Evolutionary conservation across 1,284 basidiomycete species (phyloP), one percentile per base, ranked within the genome.

Genomic region (Chalciporus sp.): DNA sequence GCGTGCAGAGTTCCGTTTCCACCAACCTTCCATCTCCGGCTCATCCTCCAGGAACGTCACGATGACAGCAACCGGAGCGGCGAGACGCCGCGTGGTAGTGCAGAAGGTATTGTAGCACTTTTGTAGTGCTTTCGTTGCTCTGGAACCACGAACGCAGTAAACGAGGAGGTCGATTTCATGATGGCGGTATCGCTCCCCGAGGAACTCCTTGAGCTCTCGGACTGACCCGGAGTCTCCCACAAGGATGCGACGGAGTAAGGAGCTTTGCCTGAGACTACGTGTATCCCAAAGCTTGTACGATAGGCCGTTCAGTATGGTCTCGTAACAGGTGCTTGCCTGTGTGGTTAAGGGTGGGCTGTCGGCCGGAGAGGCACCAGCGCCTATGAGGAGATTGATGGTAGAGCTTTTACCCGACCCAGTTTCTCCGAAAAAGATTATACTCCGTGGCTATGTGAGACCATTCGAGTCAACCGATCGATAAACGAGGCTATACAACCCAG

Each of bases 371-470:
- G 46, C 2, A 27, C 37, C 47, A 12, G 51, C 16, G 3, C 4
- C 33, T 12, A 64, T 54, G 50, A 68, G 59, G 33, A 68, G 56
- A 45, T 72, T 68, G 48, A 68, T 70, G 7, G 45, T 41, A 20
- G 67, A 71, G 44, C 70, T 68, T 53, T 72, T 68, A 26, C 67
- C 67, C 2, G 52, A 17, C 23, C 70, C 67, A 0, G 41, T 58
- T 57, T 72, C 70, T 41, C 67, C 67, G 16, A 68, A 54, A 39
- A 68, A 64, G 31, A 68, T 28, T 4, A 68, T 31, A 45, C 69
- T 51, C 26, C 58, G 43, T 46, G 51, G 20, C 29, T 37, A 5
- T 1, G 11, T 41, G n/a, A n/a, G n/a, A 33, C 8, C 33, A 23
- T 42, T 48, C 9, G 11, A 29, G 28, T 29, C 28, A 29, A 29